Base-by-base conservation (phyloP, 371 early-diverging fungal genomes). In the Actinomortierella wolfii region DNA sequence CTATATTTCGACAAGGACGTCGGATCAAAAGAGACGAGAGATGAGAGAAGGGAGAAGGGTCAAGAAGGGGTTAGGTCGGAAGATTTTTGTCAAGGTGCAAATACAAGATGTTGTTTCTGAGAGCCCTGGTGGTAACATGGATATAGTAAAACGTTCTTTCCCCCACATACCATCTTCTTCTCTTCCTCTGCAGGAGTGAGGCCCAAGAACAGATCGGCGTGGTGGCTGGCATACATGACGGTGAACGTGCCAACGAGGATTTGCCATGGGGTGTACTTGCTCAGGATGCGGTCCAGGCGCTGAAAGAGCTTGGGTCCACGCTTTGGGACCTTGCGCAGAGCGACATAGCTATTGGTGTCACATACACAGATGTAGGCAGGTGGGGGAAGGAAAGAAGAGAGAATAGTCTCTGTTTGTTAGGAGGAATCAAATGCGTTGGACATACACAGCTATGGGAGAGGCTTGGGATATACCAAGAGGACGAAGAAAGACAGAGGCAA, bases 261-360 rank as follows among this genome's bases (percentile, higher is more conserved):
- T 77, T 93, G 88, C 93, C 93, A 94, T 8, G 90, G 92, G 25
- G 90, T 83, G 76, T 62, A 83, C 41, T 63, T 60, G 57, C 64
- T 86, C 83, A 82, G 29, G 56, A 77, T 48, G 56, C 65, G 43
- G 25, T 69, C 53, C 41, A 57, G 23, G 6, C 60, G 45, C 48
- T 51, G 56, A 11, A 34, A 34, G 11, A 34, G 34, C 18, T 57
- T 51, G 4, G 59, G 67, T 17, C 67, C 69, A 0, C 45, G 20
- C 17, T 62, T 40, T 6, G 73, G 73, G 18, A 62, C 39, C 40
- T 63, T 73, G 3, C 60, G 61, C 23, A 73, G 42, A 3, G 73
- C 73, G n/a, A 73, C 25, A 43, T 73, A 73, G 51, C 73, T 73
- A 46, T 41, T 25, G 28, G 28, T 11, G 17, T 42, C 5, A 52